Evolutionary conservation across 176 grass and related monocot genomes (phyloP).

Genomic region (Bromus sterilis): DNA sequence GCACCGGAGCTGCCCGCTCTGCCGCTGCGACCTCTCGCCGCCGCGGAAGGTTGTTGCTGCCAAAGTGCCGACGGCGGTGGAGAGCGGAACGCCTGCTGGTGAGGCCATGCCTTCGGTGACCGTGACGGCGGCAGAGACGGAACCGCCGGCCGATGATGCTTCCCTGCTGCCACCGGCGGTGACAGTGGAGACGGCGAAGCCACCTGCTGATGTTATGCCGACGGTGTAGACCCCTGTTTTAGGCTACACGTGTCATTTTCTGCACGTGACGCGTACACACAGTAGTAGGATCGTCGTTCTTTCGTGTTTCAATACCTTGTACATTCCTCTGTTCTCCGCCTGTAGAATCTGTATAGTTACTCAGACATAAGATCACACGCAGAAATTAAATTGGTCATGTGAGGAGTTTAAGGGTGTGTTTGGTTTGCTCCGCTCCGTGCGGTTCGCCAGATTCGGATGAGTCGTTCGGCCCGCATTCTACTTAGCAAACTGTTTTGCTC

Average conservation of each 20-base stretch:
- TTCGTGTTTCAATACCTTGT: neutral
- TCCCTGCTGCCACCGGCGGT: neutral
- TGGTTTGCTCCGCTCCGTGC: no score
- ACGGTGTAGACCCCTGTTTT: neutral
- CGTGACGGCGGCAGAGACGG: neutral
- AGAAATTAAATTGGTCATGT: neutral
- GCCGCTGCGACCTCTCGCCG: conserved; percentile 25
- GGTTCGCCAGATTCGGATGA: no score
- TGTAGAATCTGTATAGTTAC: neutral
- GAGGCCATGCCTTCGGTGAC: neutral
- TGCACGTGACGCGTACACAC: neutral
- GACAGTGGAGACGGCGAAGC: neutral
- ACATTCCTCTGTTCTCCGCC: neutral
- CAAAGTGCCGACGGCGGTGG: neutral
- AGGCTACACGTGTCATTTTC: neutral
- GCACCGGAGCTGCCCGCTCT: conserved; percentile 16
- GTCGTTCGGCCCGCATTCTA: no score
- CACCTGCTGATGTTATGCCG: neutral
- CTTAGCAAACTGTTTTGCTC: no score
- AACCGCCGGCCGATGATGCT: neutral
- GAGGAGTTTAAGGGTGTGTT: no score
- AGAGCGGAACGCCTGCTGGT: neutral
- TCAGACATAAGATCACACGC: neutral
- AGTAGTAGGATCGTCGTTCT: neutral
- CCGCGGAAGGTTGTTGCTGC: neutral